Percentiles rank a stretch among this genome's conserved stretches.
Evolutionary conservation across 352 stramenopile genomes (phyloP).

Genomic region (Phytopythium montanum): DNA sequence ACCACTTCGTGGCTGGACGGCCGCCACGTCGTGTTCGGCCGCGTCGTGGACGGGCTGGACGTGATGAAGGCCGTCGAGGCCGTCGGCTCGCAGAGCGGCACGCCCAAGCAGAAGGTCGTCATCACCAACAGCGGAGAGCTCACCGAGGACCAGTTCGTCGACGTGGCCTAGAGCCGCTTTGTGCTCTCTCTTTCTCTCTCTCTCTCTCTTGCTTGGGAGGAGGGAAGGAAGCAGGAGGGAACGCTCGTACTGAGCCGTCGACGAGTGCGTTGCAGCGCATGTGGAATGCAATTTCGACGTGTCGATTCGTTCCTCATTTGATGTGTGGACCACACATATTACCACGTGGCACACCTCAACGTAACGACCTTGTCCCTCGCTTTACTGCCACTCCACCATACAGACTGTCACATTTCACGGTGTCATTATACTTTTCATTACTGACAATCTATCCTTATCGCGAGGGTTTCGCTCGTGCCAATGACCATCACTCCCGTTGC

Average conservation of each 20-base stretch:
- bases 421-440: neutral
- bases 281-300: neutral
- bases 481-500: neutral
- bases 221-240: no score
- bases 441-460: neutral
- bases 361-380: conserved; percentile 1
- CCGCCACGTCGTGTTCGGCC: conserved; percentile 93
- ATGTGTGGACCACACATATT: neutral
- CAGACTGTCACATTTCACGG: neutral
- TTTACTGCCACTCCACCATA: neutral
- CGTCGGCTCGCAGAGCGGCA: conserved; percentile 18
- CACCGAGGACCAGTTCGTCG: conserved; percentile 5
- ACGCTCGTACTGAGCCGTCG: no score
- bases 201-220: no score
- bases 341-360: conserved; percentile 1
- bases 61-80: conserved; percentile 96
- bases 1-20: conserved; percentile 89
- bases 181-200: no score
- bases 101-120: conserved; percentile 51
- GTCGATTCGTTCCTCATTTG: neutral
- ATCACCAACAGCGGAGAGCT: conserved; percentile 97
- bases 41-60: conserved; percentile 93
- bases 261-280: no score
- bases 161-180: neutral
- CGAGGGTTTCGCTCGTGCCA: neutral